phyloP scores from a whole-genome alignment of 2,329 filamentous ascomycete genomes.

The Aspergillus texensis region DNA sequence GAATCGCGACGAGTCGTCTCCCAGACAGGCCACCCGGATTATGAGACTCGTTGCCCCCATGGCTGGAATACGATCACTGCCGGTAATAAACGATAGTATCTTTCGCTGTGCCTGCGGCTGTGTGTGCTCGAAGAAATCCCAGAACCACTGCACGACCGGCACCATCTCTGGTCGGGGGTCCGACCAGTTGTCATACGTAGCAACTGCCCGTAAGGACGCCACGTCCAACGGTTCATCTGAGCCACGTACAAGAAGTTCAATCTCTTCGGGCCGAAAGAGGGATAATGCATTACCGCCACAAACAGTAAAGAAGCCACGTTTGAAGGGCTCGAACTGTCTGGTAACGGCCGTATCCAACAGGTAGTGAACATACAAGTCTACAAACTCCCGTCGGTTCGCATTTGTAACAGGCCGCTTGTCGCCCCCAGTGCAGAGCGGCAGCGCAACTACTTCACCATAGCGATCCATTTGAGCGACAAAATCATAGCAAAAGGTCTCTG shows the following conservation, averaged over 20 bases:
- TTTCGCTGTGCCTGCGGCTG: constrained; percentile 71
- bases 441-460: constrained; percentile 68
- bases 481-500: constrained; percentile 76
- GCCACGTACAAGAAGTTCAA: constrained; percentile 82
- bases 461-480: constrained; percentile 77
- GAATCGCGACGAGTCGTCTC: constrained; percentile 72
- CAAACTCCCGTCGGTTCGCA: constrained; percentile 79
- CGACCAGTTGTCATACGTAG: constrained; percentile 81
- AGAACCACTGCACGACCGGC: constrained; percentile 81
- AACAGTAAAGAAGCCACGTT: constrained; percentile 89
- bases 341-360: constrained; percentile 76
- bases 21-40: constrained; percentile 75
- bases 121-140: constrained; percentile 74
- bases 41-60: constrained; percentile 79
- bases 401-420: constrained; percentile 80
- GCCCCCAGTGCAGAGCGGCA: constrained; percentile 75
- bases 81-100: constrained; percentile 83
- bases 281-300: constrained; percentile 86
- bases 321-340: constrained; percentile 90
- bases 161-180: constrained; percentile 58
- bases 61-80: constrained; percentile 86
- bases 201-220: constrained; percentile 71
- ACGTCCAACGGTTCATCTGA: constrained; percentile 85
- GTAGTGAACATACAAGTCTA: constrained; percentile 80
- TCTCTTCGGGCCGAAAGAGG: constrained; percentile 86